These are phyloP conservation scores for Phytophthora cryptogea DNA, from an alignment of 352 stramenopile species.

Conservation along the genomic window DNA sequence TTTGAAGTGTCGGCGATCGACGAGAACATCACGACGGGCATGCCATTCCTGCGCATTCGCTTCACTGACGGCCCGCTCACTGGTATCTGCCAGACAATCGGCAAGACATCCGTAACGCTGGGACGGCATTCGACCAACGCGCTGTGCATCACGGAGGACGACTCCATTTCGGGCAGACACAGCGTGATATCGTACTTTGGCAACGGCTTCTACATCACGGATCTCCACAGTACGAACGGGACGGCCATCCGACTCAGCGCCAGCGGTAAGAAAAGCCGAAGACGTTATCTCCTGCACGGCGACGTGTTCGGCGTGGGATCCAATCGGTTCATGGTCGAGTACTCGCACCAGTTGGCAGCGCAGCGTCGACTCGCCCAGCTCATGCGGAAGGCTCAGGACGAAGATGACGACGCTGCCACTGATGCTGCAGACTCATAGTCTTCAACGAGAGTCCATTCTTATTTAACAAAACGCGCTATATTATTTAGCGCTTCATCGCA, in stretches of 20 bases:
- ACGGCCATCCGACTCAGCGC: conserved; percentile 75
- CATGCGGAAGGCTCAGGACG: conserved; percentile 28
- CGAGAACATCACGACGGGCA: conserved; percentile 62
- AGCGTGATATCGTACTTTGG: conserved; percentile 72
- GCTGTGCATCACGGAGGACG: conserved; percentile 82
- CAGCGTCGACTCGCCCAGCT: conserved; percentile 33
- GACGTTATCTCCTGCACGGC: conserved; percentile 69
- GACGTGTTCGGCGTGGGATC: conserved; percentile 86
- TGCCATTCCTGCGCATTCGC: conserved; percentile 72
- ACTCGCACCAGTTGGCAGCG: conserved; percentile 63
- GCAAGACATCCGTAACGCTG: conserved; percentile 74
- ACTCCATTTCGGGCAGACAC: conserved; percentile 79
- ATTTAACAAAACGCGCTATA: conserved; percentile 25
- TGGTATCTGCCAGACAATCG: conserved; percentile 78
- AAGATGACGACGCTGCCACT: conserved; percentile 18
- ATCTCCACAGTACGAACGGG: conserved; percentile 84
- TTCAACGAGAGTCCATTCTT: conserved; percentile 12
- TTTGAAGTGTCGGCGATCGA: conserved; percentile 82
- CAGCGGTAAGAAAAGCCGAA: conserved; percentile 58
- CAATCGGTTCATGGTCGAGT: conserved; percentile 86
- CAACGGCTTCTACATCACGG: conserved; percentile 86
- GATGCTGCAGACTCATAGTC: conserved; percentile 24
- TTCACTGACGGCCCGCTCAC: conserved; percentile 80
- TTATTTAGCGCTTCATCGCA: conserved; percentile 23
- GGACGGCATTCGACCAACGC: conserved; percentile 75